These are phyloP conservation scores for Coemansia sp. DNA, from an alignment of 192 early-diverging fungal genomes.

Conservation along the genomic window DNA sequence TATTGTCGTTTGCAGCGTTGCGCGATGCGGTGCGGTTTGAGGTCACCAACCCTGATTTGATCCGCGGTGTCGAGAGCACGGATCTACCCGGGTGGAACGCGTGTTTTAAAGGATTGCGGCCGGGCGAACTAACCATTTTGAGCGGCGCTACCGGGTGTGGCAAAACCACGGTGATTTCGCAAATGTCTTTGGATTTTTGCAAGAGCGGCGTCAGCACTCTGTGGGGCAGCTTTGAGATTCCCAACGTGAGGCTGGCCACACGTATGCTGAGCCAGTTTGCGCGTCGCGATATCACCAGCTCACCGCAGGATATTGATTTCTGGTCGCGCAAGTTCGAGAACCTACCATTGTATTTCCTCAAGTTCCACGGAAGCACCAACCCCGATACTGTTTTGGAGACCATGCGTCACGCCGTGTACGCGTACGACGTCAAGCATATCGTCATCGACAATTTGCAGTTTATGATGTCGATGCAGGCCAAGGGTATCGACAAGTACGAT, in stretches of 20 bases:
- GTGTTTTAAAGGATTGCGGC: conserved; percentile 66
- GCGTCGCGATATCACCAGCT: conserved; percentile 54
- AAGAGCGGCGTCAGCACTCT: conserved; percentile 66
- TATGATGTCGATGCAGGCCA: conserved; percentile 68
- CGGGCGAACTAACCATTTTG: conserved; percentile 68
- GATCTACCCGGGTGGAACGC: conserved; percentile 65
- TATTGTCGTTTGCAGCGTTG: conserved; percentile 61
- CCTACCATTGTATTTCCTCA: conserved; percentile 72
- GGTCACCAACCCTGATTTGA: conserved; percentile 64
- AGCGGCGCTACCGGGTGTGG: conserved; percentile 71
- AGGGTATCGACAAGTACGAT: conserved; percentile 64
- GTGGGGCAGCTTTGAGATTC: conserved; percentile 79
- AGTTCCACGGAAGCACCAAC: conserved; percentile 72
- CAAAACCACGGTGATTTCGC: conserved; percentile 72
- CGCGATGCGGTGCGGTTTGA: conserved; percentile 66
- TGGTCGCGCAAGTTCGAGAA: conserved; percentile 67
- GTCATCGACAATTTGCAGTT: conserved; percentile 77
- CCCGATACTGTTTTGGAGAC: conserved; percentile 64
- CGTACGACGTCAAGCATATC: conserved; percentile 70
- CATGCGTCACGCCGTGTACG: conserved; percentile 67
- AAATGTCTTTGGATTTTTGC: conserved; percentile 70
- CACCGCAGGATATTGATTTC: conserved; percentile 56
- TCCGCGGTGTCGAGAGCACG: conserved; percentile 60
- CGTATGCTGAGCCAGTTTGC: conserved; percentile 71
- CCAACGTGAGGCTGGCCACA: conserved; percentile 65